A percentile compares a stretch with the other conserved stretches of the same genome.
Conservation (phyloP, 2,329 filamentous ascomycete species). For the Fusarium xyrophilum region DNA sequence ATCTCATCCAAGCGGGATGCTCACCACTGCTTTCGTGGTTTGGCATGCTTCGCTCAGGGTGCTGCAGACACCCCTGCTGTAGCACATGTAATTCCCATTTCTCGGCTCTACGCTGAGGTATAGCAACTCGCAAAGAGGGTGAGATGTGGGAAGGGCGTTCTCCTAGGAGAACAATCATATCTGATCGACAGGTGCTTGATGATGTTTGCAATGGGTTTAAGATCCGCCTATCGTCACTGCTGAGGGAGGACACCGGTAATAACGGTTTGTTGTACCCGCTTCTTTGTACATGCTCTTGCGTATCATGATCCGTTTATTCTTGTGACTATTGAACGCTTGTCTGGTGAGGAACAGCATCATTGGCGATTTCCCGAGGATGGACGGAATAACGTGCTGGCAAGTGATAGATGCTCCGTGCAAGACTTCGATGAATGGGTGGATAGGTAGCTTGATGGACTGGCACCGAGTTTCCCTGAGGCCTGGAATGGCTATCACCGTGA, state of each 20-base stretch:
- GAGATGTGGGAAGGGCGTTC: conserved; percentile 17
- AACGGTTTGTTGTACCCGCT: conserved; percentile 10
- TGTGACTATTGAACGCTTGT: not conserved
- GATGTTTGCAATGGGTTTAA: conserved; percentile 37
- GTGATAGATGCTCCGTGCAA: conserved; percentile 10
- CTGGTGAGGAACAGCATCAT: not conserved
- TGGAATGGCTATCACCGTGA: conserved; percentile 5
- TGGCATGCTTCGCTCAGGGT: conserved; percentile 31
- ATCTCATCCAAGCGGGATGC: conserved; percentile 41
- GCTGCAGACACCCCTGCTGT: conserved; percentile 31
- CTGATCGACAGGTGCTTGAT: conserved; percentile 31
- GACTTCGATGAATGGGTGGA: conserved; percentile 10
- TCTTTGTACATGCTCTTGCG: conserved; percentile 20
- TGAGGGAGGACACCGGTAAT: conserved; percentile 11
- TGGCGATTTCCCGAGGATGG: not conserved
- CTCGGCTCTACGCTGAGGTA: conserved; percentile 8
- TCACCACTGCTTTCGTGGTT: conserved; percentile 38
- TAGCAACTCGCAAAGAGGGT: not conserved
- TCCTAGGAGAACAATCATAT: conserved; percentile 34
- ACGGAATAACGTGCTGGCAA: conserved; percentile 12
- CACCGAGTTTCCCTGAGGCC: conserved; percentile 6
- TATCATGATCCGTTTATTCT: not conserved
- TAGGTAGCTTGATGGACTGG: conserved; percentile 10
- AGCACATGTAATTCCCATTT: conserved; percentile 19
- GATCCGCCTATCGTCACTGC: conserved; percentile 7